phyloP scores from a whole-genome alignment of 371 early-diverging fungal genomes.

The Dipsacomyces acuminosporus region DNA sequence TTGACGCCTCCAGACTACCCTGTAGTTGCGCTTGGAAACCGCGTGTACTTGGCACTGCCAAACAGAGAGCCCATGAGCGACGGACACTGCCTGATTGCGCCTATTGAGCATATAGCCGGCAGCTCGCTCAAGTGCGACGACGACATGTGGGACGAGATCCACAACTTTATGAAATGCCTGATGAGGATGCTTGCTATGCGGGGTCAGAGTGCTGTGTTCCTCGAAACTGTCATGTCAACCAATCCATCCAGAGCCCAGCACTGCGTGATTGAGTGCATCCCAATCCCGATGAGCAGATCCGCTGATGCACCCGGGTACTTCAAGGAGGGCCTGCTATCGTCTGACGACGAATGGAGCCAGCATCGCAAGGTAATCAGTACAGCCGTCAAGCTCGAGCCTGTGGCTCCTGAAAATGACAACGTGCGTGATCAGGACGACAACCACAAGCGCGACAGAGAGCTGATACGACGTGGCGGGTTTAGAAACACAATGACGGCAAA shows the following conservation, averaged over 20 bases:
- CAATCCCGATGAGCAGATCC: slow-evolving; percentile 71
- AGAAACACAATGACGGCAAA: slow-evolving; percentile 64
- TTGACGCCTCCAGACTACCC: slow-evolving; percentile 61
- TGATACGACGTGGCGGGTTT: slow-evolving; percentile 57
- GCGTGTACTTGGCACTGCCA: slow-evolving; percentile 78
- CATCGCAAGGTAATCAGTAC: slow-evolving; percentile 88
- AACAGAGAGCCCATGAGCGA: slow-evolving; percentile 66
- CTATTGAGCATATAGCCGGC: slow-evolving; percentile 75
- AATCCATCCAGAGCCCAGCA: slow-evolving; percentile 63
- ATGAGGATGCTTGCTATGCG: slow-evolving; percentile 75
- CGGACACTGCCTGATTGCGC: slow-evolving; percentile 88
- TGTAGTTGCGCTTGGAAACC: slow-evolving; percentile 70
- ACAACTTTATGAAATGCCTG: slow-evolving; percentile 93
- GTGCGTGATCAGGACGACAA: slow-evolving; percentile 32
- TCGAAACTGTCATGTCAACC: slow-evolving; percentile 79
- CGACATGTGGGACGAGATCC: slow-evolving; percentile 87
- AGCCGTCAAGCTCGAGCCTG: slow-evolving; percentile 11
- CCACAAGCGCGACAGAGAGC: slow-evolving; percentile 17
- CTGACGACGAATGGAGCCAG: slow-evolving; percentile 90
- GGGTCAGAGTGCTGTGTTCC: slow-evolving; percentile 72
- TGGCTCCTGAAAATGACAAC: slow-evolving; percentile 12
- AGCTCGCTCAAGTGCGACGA: slow-evolving; percentile 81
- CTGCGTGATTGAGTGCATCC: slow-evolving; percentile 85
- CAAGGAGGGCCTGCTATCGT: slow-evolving; percentile 69
- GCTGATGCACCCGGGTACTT: slow-evolving; percentile 84